phyloP scores from a whole-genome alignment of 805 yeast species.

The Starmerella sirachaensis region DNA sequence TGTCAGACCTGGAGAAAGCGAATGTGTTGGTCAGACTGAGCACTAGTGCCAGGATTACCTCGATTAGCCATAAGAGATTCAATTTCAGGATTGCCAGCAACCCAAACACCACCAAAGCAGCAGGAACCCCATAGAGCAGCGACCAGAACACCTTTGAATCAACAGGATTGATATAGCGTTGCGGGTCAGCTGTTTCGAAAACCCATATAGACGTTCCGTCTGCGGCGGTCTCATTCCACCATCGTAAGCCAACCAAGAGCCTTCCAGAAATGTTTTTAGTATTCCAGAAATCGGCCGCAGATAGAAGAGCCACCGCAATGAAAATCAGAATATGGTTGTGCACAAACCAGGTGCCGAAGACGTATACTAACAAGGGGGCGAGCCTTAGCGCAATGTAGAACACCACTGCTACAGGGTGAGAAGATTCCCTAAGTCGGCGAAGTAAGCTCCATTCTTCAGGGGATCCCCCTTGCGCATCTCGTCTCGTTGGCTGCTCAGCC shows the following conservation, averaged over 20 bases:
- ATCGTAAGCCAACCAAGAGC: slow-evolving; percentile 69
- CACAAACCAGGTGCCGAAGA: slow-evolving; percentile 61
- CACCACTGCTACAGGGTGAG: slow-evolving; percentile 70
- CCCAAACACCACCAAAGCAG: slow-evolving; percentile 62
- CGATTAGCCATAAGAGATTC: slow-evolving; percentile 44
- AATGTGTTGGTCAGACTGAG: slow-evolving; percentile 71
- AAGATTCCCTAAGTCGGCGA: slow-evolving; percentile 48
- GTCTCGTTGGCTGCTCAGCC: not conserved
- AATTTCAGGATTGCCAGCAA: slow-evolving; percentile 67
- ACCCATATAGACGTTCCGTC: slow-evolving; percentile 71
- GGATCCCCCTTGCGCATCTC: slow-evolving; percentile 3
- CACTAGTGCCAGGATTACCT: slow-evolving; percentile 48
- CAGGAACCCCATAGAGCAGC: slow-evolving; percentile 62
- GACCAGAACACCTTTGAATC: slow-evolving; percentile 86
- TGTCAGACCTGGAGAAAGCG: slow-evolving; percentile 87
- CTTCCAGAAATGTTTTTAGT: slow-evolving; percentile 86
- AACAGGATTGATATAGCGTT: slow-evolving; percentile 65
- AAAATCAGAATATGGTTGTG: slow-evolving; percentile 50
- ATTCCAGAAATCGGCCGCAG: slow-evolving; percentile 90
- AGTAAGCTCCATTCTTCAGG: slow-evolving; percentile 29
- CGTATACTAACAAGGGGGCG: slow-evolving; percentile 50
- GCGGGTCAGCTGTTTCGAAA: slow-evolving; percentile 67
- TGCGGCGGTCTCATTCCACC: slow-evolving; percentile 86
- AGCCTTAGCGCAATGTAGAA: slow-evolving; percentile 52
- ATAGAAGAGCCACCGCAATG: slow-evolving; percentile 58